Evolutionary conservation across 2,329 filamentous ascomycete species (phyloP), one percentile per base, ranked within the genome.

Genomic region (Colletotrichum truncatum): DNA sequence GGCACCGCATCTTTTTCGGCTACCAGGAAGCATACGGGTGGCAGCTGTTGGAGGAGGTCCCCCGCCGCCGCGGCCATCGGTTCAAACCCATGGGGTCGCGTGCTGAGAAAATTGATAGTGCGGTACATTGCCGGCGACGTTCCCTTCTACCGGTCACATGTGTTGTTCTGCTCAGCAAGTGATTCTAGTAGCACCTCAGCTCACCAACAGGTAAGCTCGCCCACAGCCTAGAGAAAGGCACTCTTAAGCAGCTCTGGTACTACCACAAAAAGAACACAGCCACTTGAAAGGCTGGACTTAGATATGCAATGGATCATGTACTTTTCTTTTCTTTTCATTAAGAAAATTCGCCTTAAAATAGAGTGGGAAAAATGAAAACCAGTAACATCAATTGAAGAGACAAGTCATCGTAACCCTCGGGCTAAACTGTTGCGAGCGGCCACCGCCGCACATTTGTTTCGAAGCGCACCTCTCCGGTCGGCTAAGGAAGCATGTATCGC

Each of bases 91-190:
- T n/a, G 6, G 46, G 46, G 46, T 66, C 43, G 63, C 58, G 45
- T 56, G 63, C 43, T 28, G 34, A 23, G 18, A 25, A 61, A 45
- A 56, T 23, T 66, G 63, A 43, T 66, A 66, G 63, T 66, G 63
- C 25, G 21, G 7, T 52, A 65, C 51, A 38, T 43, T 21, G 9
- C 25, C 28, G 12, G 43, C 26, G 11, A 32, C n/a, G 11, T 41
- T 66, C 63, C 63, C 30, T 63, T 66, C 57, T 39, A 51, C 58
- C 58, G 51, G 52, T 66, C 55, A 59, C 55, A 59, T 59, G 55
- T 41, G 11, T 18, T 16, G 21, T 43, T 11, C 39, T 25, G 21
- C n/a, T n/a, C n/a, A n/a, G n/a, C n/a, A n/a, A n/a, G n/a, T n/a
- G n/a, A n/a, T n/a, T n/a, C n/a, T n/a, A n/a, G n/a, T n/a, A n/a